Conservation (phyloP, 2,329 filamentous ascomycete species). For the Cordyceps cateniannulata region DNA sequence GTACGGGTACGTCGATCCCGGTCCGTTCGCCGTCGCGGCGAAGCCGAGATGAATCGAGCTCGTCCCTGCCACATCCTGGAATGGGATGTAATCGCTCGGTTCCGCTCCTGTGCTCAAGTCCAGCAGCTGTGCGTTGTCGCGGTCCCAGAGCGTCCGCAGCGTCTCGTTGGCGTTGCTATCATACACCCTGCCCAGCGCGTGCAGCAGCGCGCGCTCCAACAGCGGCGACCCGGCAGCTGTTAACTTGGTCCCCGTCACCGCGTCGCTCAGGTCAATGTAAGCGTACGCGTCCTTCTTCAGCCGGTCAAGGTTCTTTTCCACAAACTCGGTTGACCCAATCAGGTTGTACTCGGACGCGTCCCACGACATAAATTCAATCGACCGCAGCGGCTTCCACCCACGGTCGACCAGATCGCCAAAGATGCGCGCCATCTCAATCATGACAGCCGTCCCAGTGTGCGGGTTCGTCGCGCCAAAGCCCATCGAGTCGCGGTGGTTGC, state of each 20-base stretch:
- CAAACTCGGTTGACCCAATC: constrained; percentile 89
- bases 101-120: constrained; percentile 62
- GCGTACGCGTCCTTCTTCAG: constrained; percentile 71
- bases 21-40: constrained; percentile 16
- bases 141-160: constrained; percentile 71
- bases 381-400: constrained; percentile 88
- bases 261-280: constrained; percentile 87
- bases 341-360: constrained; percentile 90
- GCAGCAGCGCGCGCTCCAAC: constrained; percentile 64
- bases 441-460: constrained; percentile 80
- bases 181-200: constrained; percentile 65
- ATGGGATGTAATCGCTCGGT: constrained; percentile 68
- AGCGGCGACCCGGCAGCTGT: constrained; percentile 74
- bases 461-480: constrained; percentile 82
- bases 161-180: constrained; percentile 69
- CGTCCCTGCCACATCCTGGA: constrained; percentile 84
- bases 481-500: constrained; percentile 92
- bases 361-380: constrained; percentile 96
- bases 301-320: constrained; percentile 72
- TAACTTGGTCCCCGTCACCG: constrained; percentile 69
- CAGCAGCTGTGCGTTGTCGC: constrained; percentile 52
- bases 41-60: constrained; percentile 85
- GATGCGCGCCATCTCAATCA: constrained; percentile 81
- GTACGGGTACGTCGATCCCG: constrained; percentile 58
- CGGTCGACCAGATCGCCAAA: constrained; percentile 70